Base-by-base conservation (phyloP, 106 monocot species). In the Platanthera zijinensis region DNA sequence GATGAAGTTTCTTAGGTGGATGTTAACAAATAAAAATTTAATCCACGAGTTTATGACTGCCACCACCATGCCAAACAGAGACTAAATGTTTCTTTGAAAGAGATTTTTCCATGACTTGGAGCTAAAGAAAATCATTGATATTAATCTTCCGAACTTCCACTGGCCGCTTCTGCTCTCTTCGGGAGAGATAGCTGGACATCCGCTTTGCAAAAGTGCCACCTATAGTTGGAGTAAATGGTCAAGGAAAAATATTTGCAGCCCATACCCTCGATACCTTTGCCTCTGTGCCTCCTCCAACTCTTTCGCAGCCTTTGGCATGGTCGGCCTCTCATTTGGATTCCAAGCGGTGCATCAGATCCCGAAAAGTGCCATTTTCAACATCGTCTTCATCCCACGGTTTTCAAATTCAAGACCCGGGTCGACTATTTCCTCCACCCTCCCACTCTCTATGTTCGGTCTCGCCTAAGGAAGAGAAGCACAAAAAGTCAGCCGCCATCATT, bases 311-410 rank as follows among this genome's bases (percentile, higher is more conserved):
- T 84, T 73, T 13, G 48, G 73, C 80, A 84, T 84, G 0, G 72
- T 73, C 4, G 84, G 84, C 8, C 84, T 62, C 10, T 67, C 57
- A 56, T 77, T 80, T 4, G 80, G 84, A 5, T 13, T 25, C 49
- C 80, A 74, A 12, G n/a, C 77, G 0, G 77, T 77, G 28, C 84
- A 84, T 59, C 52, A 63, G n/a, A 84, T 76, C 6, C 80, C 84
- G 15, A 84, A 22, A 9, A 54, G 72, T 51, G 80, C 84, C 77
- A 84, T 84, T 74, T 74, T 84, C 3, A 84, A 68, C 84, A 84
- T 80, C 66, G 74, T 57, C 61, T 80, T 74, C 77, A 80, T 80
- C 77, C 77, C 77, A 73, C 84, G 80, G 56, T 52, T 62, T 51
- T 80, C 80, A 6, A 74, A 8, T 17, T 68, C 77, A 21, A 84